Base-by-base conservation (phyloP, 495 filamentous ascomycete species). In the Tuber magnatum region DNA sequence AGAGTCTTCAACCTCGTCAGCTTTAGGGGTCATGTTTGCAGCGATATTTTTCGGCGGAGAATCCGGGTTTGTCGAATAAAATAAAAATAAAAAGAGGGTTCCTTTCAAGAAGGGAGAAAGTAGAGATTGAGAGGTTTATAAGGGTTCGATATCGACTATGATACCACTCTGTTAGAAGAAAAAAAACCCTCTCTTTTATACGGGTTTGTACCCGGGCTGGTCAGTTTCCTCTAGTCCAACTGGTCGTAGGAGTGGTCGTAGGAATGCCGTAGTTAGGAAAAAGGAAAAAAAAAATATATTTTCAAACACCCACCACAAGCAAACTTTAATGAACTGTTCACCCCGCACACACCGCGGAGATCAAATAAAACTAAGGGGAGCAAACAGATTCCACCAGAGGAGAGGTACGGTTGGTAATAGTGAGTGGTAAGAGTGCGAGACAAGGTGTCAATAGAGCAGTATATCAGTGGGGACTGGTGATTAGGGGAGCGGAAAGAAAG, bases 1-100 rank as follows among this genome's bases (percentile, higher is more conserved):
- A 68, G 80, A 35, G 75, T 82, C 77, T 77, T 82, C 80, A 71
- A 75, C 73, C 56, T 77, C 80, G 28, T 81, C 76, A 72, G 69
- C 75, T 75, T 74, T 70, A 40, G 78, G 75, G 65, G 72, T 73
- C 79, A 81, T 81, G 70, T 65, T 73, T 81, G 73, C 51, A 22
- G n/a, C 68, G 65, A 48, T 71, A 20, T 32, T 44, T 24, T 74
- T 48, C 71, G 7, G 51, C 7, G 24, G 10, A 28, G 56, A 35
- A 22, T 56, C 24, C 35, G 18, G 28, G 14, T 18, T 70, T 72
- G 69, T 79, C 32, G 61, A 70, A n/a, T 70, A 39, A 68, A 56
- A 68, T n/a, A 46, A 42, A 35, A 12, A 40, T 46, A 42, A 61
- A 38, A 41, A 6, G 40, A 9, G 40, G 10, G n/a, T 71, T 41